Percentiles rank a stretch among this genome's conserved stretches.
Conservation (phyloP, 179 eudicot species). For the Nepenthes alata region DNA sequence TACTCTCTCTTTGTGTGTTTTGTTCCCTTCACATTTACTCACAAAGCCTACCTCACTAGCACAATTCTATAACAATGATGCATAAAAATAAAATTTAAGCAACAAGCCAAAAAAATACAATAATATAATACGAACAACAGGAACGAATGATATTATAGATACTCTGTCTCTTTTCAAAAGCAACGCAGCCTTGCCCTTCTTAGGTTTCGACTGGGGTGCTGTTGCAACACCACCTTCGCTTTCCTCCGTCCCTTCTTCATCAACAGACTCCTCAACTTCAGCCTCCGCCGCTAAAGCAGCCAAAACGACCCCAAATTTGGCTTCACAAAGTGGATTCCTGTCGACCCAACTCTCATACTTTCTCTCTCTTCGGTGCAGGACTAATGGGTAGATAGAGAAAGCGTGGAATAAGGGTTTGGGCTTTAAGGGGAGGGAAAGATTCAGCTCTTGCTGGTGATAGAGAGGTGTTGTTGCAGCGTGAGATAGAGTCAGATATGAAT, state of each 20-base stretch:
- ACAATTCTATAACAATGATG: neutral
- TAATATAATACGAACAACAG: neutral
- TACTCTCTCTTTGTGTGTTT: too few species aligned
- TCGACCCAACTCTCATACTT: slow-evolving; percentile 16
- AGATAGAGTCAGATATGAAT: slow-evolving; percentile 22
- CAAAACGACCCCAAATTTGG: slow-evolving; percentile 21
- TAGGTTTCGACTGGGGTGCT: slow-evolving; percentile 36
- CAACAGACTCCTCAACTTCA: slow-evolving; percentile 22
- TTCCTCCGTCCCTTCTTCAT: slow-evolving; percentile 16
- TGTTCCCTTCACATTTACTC: too few species aligned
- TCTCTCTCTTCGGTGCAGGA: slow-evolving; percentile 20
- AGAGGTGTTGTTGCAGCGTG: slow-evolving; percentile 12
- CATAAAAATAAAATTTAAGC: neutral
- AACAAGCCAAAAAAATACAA: neutral
- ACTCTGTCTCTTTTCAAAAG: slow-evolving; percentile 76
- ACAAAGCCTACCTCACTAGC: neutral
- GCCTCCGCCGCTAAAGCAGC: slow-evolving; percentile 47
- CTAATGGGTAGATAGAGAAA: slow-evolving; percentile 23
- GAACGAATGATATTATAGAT: slow-evolving; percentile 15
- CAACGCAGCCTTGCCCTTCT: slow-evolving; percentile 87
- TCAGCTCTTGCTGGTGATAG: slow-evolving; percentile 16
- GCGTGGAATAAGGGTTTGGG: slow-evolving; percentile 17
- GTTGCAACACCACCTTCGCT: slow-evolving; percentile 17
- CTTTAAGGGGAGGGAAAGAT: slow-evolving; percentile 17
- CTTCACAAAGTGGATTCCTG: slow-evolving; percentile 9